phyloP scores from a whole-genome alignment of 192 early-diverging fungal species.

The Umbelopsis vinacea region DNA sequence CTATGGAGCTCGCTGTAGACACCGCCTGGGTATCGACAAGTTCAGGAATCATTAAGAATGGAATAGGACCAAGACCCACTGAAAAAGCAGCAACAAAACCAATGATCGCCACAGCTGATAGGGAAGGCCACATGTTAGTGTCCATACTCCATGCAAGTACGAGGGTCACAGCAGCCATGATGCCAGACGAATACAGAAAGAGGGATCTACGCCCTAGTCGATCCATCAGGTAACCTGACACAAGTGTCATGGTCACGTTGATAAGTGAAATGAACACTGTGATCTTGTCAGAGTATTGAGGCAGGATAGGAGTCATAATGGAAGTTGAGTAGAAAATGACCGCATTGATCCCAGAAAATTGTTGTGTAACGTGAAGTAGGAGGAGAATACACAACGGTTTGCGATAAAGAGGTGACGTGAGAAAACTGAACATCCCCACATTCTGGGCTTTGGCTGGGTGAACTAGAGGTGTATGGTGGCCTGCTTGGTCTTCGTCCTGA shows the following conservation, averaged over 20 bases:
- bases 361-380: slow-evolving; percentile 79
- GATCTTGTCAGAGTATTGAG: slow-evolving; percentile 67
- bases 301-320: slow-evolving; percentile 66
- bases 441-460: slow-evolving; percentile 13
- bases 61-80: slow-evolving; percentile 83
- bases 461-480: neutral
- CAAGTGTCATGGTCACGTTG: slow-evolving; percentile 73
- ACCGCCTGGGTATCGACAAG: slow-evolving; percentile 71
- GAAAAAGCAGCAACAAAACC: slow-evolving; percentile 81
- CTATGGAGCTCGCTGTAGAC: slow-evolving; percentile 67
- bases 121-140: slow-evolving; percentile 53
- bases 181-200: slow-evolving; percentile 60
- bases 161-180: slow-evolving; percentile 63
- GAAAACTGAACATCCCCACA: slow-evolving; percentile 47
- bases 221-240: slow-evolving; percentile 78
- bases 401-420: slow-evolving; percentile 55
- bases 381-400: slow-evolving; percentile 67
- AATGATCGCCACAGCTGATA: slow-evolving; percentile 68
- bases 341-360: slow-evolving; percentile 90
- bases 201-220: slow-evolving; percentile 73
- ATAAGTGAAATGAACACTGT: slow-evolving; percentile 81
- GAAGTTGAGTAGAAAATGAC: slow-evolving; percentile 87
- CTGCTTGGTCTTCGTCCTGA: neutral
- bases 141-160: slow-evolving; percentile 64
- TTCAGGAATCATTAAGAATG: slow-evolving; percentile 78